Evolutionary conservation across 148 eudicot genomes (phyloP).

Genomic region (Vaccinium myrtillus): DNA sequence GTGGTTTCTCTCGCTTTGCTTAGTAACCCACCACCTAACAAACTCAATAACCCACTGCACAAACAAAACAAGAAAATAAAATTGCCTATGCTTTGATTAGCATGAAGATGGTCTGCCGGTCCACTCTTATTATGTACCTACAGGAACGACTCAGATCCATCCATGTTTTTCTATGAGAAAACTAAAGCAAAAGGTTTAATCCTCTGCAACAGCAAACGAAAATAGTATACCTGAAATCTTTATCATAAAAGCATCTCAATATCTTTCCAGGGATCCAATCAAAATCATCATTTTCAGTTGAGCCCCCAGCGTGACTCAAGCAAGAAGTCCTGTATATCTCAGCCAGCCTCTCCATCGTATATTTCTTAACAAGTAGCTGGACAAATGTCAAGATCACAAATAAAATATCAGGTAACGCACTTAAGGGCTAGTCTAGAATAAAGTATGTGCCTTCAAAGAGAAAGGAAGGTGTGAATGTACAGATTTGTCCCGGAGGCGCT

Average conservation of each 20-base stretch:
- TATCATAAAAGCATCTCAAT: conserved; percentile 87
- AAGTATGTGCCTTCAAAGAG: background rate
- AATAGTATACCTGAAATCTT: conserved; percentile 74
- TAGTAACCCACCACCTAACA: background rate
- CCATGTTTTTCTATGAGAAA: background rate
- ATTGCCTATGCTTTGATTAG: background rate
- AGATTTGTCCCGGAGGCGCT: conserved; percentile 94
- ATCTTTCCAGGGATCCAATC: conserved; percentile 96
- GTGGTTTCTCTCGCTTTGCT: background rate
- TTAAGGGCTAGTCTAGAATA: background rate
- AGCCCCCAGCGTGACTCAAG: conserved; percentile 38
- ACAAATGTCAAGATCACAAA: conserved; percentile 19
- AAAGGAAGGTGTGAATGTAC: conserved; percentile 33
- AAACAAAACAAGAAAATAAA: background rate
- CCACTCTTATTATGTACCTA: background rate
- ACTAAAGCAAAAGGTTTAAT: background rate
- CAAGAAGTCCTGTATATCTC: conserved; percentile 68
- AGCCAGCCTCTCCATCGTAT: conserved; percentile 87
- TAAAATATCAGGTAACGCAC: conserved; percentile 8
- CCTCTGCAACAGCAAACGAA: conserved; percentile 4
- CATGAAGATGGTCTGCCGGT: background rate
- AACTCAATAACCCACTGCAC: background rate
- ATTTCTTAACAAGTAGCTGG: conserved; percentile 86
- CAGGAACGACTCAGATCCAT: background rate
- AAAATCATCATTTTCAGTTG: conserved; percentile 39